These are phyloP conservation scores for Globisporangium okanoganense DNA, from an alignment of 352 stramenopile species.

Conservation along the genomic window DNA sequence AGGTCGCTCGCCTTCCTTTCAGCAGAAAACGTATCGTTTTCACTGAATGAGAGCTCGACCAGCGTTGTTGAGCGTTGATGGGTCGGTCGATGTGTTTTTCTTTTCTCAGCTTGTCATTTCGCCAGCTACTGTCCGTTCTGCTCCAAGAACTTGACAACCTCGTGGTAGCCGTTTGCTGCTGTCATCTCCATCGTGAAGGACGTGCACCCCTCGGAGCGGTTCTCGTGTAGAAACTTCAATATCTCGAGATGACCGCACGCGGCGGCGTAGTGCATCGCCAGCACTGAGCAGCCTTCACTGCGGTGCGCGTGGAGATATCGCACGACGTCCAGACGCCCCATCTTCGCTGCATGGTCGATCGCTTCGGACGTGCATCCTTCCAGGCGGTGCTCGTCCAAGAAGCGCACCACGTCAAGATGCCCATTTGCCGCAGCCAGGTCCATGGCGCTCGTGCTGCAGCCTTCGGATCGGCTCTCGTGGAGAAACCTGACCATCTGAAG, in stretches of 20 bases:
- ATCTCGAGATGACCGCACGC: background rate
- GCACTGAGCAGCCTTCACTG: background rate
- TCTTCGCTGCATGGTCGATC: slow-evolving; percentile 5
- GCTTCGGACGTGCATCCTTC: slow-evolving; percentile 5
- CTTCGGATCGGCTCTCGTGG: slow-evolving; percentile 2
- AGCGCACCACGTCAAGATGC: background rate
- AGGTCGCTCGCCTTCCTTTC: no score
- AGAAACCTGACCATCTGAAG: background rate
- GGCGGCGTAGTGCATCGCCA: slow-evolving; percentile 7
- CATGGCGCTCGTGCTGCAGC: slow-evolving; percentile 1
- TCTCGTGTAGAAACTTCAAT: background rate
- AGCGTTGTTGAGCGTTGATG: no score
- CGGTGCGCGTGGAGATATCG: background rate
- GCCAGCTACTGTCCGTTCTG: background rate
- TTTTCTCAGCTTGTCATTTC: background rate
- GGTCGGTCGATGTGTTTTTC: no score
- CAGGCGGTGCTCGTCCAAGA: background rate
- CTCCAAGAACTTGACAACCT: background rate
- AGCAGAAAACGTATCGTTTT: no score
- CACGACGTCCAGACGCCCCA: background rate
- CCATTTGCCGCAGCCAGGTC: slow-evolving; percentile 3
- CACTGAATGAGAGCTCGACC: no score
- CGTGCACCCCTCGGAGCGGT: background rate
- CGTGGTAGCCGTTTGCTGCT: background rate
- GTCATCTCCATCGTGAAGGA: slow-evolving; percentile 1